Evolutionary conservation across 2,329 filamentous ascomycete species (phyloP).

Genomic region (Acrocalymma vagum): DNA sequence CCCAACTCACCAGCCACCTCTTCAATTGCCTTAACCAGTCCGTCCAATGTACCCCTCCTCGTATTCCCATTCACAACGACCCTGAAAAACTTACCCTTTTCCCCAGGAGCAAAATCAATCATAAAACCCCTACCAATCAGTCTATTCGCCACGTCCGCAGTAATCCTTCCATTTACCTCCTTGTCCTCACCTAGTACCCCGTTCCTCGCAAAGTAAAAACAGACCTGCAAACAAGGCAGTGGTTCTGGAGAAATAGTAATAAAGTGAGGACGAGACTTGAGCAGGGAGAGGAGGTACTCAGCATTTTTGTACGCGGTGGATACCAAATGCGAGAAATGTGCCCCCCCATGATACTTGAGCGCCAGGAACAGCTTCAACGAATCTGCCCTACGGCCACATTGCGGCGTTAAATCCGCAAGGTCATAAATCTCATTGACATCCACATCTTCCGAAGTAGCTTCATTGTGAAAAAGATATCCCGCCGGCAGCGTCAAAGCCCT

Average conservation of each 20-base stretch:
- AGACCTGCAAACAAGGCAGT: conserved; percentile 85
- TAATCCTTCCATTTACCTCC: conserved; percentile 63
- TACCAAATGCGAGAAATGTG: conserved; percentile 70
- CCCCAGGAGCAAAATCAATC: conserved; percentile 72
- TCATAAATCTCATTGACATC: conserved; percentile 73
- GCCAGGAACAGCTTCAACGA: conserved; percentile 85
- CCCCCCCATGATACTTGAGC: conserved; percentile 87
- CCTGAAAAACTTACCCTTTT: conserved; percentile 71
- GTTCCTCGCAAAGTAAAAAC: conserved; percentile 82
- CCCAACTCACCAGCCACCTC: conserved; percentile 50
- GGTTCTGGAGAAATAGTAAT: conserved; percentile 77
- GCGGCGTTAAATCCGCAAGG: conserved; percentile 88
- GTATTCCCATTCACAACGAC: conserved; percentile 74
- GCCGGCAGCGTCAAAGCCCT: conserved; percentile 85
- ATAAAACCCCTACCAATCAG: conserved; percentile 71
- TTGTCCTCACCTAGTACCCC: conserved; percentile 57
- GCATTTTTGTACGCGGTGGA: conserved; percentile 79
- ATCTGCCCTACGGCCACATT: conserved; percentile 89
- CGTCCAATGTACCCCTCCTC: conserved; percentile 66
- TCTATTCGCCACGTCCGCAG: conserved; percentile 61
- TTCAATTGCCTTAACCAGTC: conserved; percentile 67
- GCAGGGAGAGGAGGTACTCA: conserved; percentile 68
- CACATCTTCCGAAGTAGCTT: conserved; percentile 39
- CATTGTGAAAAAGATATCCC: conserved; percentile 70
- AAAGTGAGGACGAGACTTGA: conserved; percentile 69